phyloP scores from a whole-genome alignment of 208 protist genomes.

The Wallacemonas sp. region DNA sequence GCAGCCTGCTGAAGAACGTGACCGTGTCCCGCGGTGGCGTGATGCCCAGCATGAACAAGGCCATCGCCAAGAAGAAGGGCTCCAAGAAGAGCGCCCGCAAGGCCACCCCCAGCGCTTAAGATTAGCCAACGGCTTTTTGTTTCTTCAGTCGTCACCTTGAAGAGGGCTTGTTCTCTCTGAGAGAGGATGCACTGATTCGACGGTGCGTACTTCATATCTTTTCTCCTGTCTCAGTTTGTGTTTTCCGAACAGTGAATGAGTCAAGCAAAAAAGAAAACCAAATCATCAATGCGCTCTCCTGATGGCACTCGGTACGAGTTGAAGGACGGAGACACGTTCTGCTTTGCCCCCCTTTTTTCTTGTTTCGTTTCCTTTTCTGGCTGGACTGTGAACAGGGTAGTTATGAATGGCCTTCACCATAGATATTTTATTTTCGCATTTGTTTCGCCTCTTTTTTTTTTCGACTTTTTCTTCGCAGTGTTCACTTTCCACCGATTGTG shows the following conservation, averaged over 20 bases:
- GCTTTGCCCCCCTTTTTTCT: neutral
- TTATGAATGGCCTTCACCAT: neutral
- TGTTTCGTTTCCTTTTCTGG: neutral
- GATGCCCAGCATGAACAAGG: constrained; percentile 83
- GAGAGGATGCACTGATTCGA: neutral
- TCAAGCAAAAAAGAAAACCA: too few relatives aligned
- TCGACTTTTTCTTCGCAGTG: neutral
- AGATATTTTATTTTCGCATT: neutral
- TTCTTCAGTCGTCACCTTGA: too few relatives aligned
- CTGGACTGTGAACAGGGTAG: neutral
- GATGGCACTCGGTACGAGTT: too few relatives aligned
- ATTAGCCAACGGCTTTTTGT: too few relatives aligned
- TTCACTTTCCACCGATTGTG: neutral
- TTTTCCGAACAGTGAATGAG: neutral
- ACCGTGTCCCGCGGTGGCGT: constrained; percentile 80
- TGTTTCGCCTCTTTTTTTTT: neutral
- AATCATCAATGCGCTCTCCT: neutral
- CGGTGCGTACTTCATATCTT: constrained; percentile 5
- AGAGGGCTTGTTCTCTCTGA: too few relatives aligned
- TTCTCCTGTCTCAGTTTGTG: constrained; percentile 10
- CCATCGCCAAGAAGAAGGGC: constrained; percentile 80
- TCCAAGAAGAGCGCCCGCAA: constrained; percentile 52
- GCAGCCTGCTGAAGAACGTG: constrained; percentile 66
- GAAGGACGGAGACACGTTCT: too few relatives aligned
- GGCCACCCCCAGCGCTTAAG: constrained; percentile 57